phyloP scores from a whole-genome alignment of 208 protist genomes.

The Trypanosoma avium region DNA sequence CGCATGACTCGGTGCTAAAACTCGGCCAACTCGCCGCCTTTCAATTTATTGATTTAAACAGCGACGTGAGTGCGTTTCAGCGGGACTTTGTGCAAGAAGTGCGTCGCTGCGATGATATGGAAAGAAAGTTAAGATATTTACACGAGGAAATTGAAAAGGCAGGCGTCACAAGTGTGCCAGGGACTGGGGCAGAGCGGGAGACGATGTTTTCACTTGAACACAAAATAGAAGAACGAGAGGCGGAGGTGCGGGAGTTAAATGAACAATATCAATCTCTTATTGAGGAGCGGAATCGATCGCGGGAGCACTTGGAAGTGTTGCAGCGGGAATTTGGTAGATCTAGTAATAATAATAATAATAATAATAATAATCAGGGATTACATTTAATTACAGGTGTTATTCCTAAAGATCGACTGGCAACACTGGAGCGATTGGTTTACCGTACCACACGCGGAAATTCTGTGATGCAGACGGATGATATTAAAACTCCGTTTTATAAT shows the following conservation, averaged over 20 bases:
- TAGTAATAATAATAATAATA: no score
- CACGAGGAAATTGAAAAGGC: conserved; percentile 89
- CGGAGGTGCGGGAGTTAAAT: conserved; percentile 92
- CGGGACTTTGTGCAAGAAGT: conserved; percentile 97
- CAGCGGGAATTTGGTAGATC: conserved; percentile 65
- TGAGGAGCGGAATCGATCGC: conserved; percentile 73
- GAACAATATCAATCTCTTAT: conserved; percentile 84
- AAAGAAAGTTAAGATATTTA: conserved; percentile 95
- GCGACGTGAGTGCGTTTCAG: conserved; percentile 95
- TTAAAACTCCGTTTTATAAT: conserved; percentile 92
- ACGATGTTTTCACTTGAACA: conserved; percentile 88
- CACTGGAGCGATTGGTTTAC: conserved; percentile 95
- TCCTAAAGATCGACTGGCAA: conserved; percentile 74
- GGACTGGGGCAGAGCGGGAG: conserved; percentile 45
- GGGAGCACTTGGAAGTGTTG: conserved; percentile 83
- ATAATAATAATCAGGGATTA: conserved; percentile 57
- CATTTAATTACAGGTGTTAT: conserved; percentile 96
- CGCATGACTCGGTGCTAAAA: conserved; percentile 95
- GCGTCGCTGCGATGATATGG: conserved; percentile 96
- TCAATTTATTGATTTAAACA: conserved; percentile 96
- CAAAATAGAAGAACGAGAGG: conserved; percentile 91
- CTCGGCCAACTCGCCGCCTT: conserved; percentile 95
- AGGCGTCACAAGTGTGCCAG: conserved; percentile 50
- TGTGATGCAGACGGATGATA: conserved; percentile 87
- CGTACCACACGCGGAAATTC: conserved; percentile 96